These are phyloP conservation scores for Kodamaea kaohsiungensis DNA, from an alignment of 805 yeast species.

Conservation along the genomic window DNA sequence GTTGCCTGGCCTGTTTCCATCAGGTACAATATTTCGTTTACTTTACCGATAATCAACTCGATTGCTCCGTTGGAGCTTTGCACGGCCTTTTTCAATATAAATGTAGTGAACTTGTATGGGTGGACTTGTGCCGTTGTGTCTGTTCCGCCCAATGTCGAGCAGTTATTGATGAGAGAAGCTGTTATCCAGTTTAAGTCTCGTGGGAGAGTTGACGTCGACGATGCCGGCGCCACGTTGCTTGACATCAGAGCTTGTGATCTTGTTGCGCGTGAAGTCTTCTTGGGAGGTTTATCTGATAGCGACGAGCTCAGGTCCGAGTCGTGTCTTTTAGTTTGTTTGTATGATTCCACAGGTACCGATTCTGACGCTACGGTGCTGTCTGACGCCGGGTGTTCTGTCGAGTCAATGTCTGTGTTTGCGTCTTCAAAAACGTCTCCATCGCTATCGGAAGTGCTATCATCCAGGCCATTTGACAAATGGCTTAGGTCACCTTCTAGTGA, in stretches of 20 bases:
- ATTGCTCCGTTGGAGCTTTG: constrained; percentile 68
- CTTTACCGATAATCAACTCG: constrained; percentile 85
- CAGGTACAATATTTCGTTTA: constrained; percentile 61
- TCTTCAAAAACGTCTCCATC: constrained; percentile 12
- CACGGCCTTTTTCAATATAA: constrained; percentile 73
- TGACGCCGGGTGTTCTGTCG: background rate
- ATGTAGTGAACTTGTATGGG: constrained; percentile 91
- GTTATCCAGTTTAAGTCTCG: constrained; percentile 76
- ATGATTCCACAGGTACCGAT: constrained; percentile 7
- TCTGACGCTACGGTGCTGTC: background rate
- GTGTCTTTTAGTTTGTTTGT: constrained; percentile 14
- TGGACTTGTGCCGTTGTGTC: constrained; percentile 96
- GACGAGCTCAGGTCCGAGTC: constrained; percentile 17
- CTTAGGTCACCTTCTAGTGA: constrained; percentile 81
- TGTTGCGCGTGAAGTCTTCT: constrained; percentile 39
- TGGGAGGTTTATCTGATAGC: constrained; percentile 29
- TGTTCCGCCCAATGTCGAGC: constrained; percentile 79
- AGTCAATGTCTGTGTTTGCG: background rate
- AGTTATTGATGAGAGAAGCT: constrained; percentile 60
- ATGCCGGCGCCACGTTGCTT: background rate
- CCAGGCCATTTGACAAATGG: constrained; percentile 21
- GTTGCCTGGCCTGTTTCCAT: constrained; percentile 65
- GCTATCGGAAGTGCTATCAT: constrained; percentile 24
- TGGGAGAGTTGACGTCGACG: constrained; percentile 41
- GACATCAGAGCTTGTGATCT: constrained; percentile 13